Conservation (phyloP, 1,284 basidiomycete genomes). For the Porogramme epimiltina region DNA sequence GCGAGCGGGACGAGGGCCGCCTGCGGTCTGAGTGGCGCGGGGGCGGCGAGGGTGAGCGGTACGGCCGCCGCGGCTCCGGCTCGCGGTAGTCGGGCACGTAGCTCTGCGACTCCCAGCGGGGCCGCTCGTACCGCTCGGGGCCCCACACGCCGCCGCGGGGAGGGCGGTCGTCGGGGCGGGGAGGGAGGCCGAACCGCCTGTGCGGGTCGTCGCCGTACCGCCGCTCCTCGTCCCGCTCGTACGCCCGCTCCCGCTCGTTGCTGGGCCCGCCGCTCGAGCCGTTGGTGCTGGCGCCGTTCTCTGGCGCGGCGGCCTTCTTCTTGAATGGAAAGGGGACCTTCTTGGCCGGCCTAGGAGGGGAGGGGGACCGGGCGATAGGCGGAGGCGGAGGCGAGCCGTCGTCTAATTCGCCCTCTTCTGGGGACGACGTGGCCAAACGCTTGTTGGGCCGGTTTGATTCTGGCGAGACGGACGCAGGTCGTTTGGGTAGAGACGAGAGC, state of each 20-base stretch:
- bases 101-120: conserved; percentile 17
- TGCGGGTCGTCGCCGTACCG: conserved; percentile 36
- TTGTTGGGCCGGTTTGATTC: conserved; percentile 52
- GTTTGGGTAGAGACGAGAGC: conserved; percentile 45
- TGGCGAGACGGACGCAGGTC: conserved; percentile 54
- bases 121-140: conserved; percentile 20
- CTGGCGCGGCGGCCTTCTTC: conserved; percentile 40
- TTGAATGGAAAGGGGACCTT: conserved; percentile 74
- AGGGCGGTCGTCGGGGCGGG: conserved; percentile 17
- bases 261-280: not conserved
- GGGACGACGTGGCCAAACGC: conserved; percentile 58
- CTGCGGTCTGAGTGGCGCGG: conserved; percentile 11
- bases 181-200: conserved; percentile 18
- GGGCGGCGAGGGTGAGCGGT: conserved; percentile 20
- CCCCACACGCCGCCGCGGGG: too few species aligned
- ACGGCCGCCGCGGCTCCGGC: conserved; percentile 18
- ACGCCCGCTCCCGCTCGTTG: conserved; percentile 28
- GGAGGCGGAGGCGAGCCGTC: conserved; percentile 36
- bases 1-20: conserved; percentile 1
- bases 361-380: conserved; percentile 23
- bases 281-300: conserved; percentile 12
- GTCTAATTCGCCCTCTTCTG: conserved; percentile 79
- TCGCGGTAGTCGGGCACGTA: conserved; percentile 20
- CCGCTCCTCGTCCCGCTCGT: conserved; percentile 48
- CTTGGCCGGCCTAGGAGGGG: conserved; percentile 25